A percentile compares a stretch with the other conserved stretches of the same genome.
Evolutionary conservation across 768 basidiomycete species (phyloP).

Genomic region (Pilatotrama ljubarskyi): DNA sequence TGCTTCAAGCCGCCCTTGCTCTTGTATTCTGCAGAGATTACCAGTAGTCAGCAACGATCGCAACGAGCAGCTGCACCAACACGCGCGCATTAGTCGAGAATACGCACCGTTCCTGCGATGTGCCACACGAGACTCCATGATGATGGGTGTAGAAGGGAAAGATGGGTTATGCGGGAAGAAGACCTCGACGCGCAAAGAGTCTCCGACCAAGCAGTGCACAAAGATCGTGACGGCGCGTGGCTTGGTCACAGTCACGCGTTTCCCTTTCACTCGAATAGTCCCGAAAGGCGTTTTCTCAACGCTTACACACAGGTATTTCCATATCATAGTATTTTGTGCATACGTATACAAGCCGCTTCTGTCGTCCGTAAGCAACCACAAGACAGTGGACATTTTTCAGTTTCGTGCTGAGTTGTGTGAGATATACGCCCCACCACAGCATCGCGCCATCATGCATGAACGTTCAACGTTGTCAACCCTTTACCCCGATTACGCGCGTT

Average conservation of each 20-base stretch:
- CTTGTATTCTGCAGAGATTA: slow-evolving; percentile 70
- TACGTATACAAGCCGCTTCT: not conserved
- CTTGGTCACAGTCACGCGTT: slow-evolving; percentile 24
- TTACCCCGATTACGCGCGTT: slow-evolving; percentile 26
- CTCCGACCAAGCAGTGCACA: slow-evolving; percentile 19
- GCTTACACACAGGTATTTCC: not conserved
- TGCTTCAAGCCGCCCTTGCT: slow-evolving; percentile 86
- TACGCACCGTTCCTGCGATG: slow-evolving; percentile 69
- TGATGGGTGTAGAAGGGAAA: slow-evolving; percentile 24
- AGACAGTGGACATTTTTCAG: not conserved
- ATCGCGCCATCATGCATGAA: no score
- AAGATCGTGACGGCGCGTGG: slow-evolving; percentile 24
- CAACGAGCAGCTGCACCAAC: not conserved
- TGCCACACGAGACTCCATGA: slow-evolving; percentile 63
- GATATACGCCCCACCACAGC: no score
- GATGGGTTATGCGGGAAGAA: slow-evolving; percentile 22
- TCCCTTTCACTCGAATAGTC: slow-evolving; percentile 11
- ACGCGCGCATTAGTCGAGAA: slow-evolving; percentile 7
- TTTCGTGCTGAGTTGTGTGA: no score
- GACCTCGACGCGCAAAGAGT: slow-evolving; percentile 25
- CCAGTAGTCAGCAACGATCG: slow-evolving; percentile 39
- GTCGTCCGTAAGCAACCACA: not conserved
- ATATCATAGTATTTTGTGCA: no score
- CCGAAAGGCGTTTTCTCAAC: slow-evolving; percentile 2
- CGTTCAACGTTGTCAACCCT: not conserved